A percentile compares a stretch with the other conserved stretches of the same genome.
Conservation (phyloP, 805 yeast species). For the Kluyveromyces starmeri region DNA sequence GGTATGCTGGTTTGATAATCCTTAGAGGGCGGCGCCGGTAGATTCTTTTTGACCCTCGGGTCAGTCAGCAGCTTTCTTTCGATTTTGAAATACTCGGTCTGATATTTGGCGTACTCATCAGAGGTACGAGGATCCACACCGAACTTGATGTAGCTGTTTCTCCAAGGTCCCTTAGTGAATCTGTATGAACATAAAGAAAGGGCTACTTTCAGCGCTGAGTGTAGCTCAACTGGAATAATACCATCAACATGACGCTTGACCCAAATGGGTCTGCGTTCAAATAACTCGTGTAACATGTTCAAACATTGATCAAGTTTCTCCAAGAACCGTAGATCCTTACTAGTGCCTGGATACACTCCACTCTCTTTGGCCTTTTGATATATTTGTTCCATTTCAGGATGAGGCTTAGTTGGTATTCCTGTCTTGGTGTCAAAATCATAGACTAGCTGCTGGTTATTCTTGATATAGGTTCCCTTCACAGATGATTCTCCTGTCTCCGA, state of each 20-base stretch:
- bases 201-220: conserved; percentile 53
- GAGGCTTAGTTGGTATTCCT: conserved; percentile 41
- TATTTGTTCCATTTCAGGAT: conserved; percentile 40
- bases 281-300: conserved; percentile 33
- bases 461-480: conserved; percentile 35
- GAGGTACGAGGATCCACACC: conserved; percentile 71
- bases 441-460: conserved; percentile 37
- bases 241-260: conserved; percentile 61
- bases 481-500: conserved; percentile 46
- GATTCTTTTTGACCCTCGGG: conserved; percentile 23
- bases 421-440: conserved; percentile 38
- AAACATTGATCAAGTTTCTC: conserved; percentile 25
- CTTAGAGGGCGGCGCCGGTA: conserved; percentile 24
- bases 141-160: conserved; percentile 69
- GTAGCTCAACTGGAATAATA: conserved; percentile 38
- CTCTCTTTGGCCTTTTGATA: conserved; percentile 29
- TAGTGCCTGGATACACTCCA: conserved; percentile 28
- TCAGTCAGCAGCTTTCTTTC: conserved; percentile 22
- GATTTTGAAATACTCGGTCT: conserved; percentile 69
- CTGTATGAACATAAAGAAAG: conserved; percentile 78
- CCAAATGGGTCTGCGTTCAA: conserved; percentile 76
- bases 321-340: conserved; percentile 26
- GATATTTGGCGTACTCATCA: conserved; percentile 50
- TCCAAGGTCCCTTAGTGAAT: conserved; percentile 89
- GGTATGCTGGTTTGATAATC: conserved; percentile 28